Evolutionary conservation across 176 grass and related monocot genomes (phyloP), one percentile per base, ranked within the genome.

Genomic region (Triticum monococcum): DNA sequence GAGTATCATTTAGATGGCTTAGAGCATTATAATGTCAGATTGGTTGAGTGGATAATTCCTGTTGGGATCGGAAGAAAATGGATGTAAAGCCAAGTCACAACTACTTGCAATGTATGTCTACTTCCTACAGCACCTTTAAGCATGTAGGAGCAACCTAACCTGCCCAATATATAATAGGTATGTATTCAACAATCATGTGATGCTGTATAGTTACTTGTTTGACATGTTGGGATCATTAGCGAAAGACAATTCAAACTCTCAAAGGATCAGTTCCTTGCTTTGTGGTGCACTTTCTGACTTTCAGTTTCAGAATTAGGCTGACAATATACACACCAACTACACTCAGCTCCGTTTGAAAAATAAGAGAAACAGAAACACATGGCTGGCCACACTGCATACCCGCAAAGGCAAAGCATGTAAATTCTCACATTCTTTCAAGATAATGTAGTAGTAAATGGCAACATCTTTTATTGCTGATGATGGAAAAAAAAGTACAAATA

Each of bases 381-480:
- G 22, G 24, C 4, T 43, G 79, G 30, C 17, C 20, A 68, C 60
- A 13, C 0, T 17, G 9, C 13, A 66, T 14, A 61, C 5, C 8
- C 5, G 52, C 52, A 57, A 57, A 20, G 30, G 59, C 24, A 43
- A 62, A 69, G 17, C n/a, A 80, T 12, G 57, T 0, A 40, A 57
- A 36, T 4, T 52, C 36, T 76, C 36, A 56, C 11, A 65, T 9
- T 54, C 3, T 16, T 33, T 57, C 65, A 54, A 10, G 81, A 78
- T 64, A 77, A 85, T 88, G 84, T 16, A 88, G 84, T 16, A 37
- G 2, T n/a, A 88, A 50, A 41, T 85, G 82, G 89, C 86, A 64
- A 81, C 13, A 64, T 88, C 61, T 82, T 86, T 91, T 86, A 91
- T 91, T 91, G 72, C 78, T 79, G 36, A 43, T 71, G 31, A 74